phyloP scores from a whole-genome alignment of 352 stramenopile species.

The Phytopythium sindhum region DNA sequence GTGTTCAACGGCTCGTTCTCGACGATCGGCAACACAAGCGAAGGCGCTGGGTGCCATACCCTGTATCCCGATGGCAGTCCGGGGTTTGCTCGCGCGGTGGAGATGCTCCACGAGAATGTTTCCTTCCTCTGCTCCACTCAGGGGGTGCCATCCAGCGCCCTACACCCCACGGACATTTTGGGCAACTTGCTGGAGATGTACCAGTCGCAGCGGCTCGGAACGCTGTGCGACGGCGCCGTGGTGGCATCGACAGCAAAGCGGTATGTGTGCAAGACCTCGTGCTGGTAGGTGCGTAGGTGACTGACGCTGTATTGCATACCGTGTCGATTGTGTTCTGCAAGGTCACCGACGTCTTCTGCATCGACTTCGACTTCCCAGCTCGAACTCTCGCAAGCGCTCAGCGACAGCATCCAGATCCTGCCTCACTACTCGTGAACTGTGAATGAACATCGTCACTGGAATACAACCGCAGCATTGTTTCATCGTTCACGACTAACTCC shows the following conservation, averaged over 20 bases:
- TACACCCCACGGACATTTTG: slow-evolving; percentile 58
- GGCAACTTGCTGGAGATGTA: slow-evolving; percentile 68
- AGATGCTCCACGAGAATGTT: slow-evolving; percentile 80
- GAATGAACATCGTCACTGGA: background rate
- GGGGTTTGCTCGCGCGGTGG: slow-evolving; percentile 68
- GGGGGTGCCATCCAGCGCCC: slow-evolving; percentile 24
- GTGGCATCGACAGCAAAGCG: slow-evolving; percentile 8
- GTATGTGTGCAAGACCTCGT: background rate
- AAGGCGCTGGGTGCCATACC: slow-evolving; percentile 76
- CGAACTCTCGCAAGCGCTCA: slow-evolving; percentile 44
- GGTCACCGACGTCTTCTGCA: slow-evolving; percentile 4
- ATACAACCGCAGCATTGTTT: background rate
- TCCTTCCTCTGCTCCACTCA: slow-evolving; percentile 52
- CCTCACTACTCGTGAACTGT: slow-evolving; percentile 49
- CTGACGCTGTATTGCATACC: background rate
- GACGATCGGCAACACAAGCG: slow-evolving; percentile 76
- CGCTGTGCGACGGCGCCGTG: slow-evolving; percentile 26
- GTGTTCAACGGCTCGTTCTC: slow-evolving; percentile 85
- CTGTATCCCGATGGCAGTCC: slow-evolving; percentile 79
- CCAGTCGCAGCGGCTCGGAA: slow-evolving; percentile 34
- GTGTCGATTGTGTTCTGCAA: background rate
- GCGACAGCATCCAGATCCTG: slow-evolving; percentile 55
- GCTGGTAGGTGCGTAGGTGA: background rate
- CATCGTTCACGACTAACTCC: background rate
- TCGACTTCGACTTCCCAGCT: slow-evolving; percentile 20